Evolutionary conservation across 2,329 filamentous ascomycete species (phyloP).

Genomic region (Periconia macrospinosa): DNA sequence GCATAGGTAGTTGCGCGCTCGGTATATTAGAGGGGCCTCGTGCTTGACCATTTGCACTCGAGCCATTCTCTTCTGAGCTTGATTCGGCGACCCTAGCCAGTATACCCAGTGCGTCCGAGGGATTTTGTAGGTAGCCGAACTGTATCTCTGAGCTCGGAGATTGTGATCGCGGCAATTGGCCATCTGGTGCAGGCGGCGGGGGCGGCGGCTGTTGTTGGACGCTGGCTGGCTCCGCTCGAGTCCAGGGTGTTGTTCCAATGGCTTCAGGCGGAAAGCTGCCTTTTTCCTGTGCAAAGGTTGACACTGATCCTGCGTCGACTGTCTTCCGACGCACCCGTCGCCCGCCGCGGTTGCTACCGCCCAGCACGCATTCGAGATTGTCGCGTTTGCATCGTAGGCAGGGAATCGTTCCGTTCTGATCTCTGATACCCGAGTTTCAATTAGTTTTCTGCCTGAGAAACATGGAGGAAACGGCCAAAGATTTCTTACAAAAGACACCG

Average conservation of each 20-base stretch:
- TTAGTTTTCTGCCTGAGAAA: too few relatives aligned
- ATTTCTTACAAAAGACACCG: conserved; percentile 41
- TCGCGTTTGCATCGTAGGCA: conserved; percentile 62
- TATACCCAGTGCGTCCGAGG: conserved; percentile 53
- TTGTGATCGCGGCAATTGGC: conserved; percentile 29
- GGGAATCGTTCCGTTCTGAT: conserved; percentile 54
- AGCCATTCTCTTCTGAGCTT: conserved; percentile 31
- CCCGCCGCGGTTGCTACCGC: conserved; percentile 62
- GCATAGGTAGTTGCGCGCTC: conserved; percentile 31
- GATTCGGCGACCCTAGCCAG: conserved; percentile 50
- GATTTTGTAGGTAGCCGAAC: conserved; percentile 51
- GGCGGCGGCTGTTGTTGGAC: conserved; percentile 16
- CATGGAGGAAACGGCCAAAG: too few relatives aligned
- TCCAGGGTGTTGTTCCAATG: conserved; percentile 39
- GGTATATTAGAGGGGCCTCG: conserved; percentile 8
- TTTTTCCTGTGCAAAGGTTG: conserved; percentile 34
- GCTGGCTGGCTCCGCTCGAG: conserved; percentile 16
- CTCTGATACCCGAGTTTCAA: conserved; percentile 27
- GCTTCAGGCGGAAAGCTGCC: conserved; percentile 41
- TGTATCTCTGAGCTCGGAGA: conserved; percentile 37
- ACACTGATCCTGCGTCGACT: conserved; percentile 19
- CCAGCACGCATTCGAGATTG: conserved; percentile 61
- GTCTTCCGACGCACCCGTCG: conserved; percentile 59
- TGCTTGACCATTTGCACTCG: conserved; percentile 17
- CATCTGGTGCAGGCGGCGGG: conserved; percentile 12